phyloP scores from a whole-genome alignment of 1,284 basidiomycete genomes.

The Moesziomyces sp. region DNA sequence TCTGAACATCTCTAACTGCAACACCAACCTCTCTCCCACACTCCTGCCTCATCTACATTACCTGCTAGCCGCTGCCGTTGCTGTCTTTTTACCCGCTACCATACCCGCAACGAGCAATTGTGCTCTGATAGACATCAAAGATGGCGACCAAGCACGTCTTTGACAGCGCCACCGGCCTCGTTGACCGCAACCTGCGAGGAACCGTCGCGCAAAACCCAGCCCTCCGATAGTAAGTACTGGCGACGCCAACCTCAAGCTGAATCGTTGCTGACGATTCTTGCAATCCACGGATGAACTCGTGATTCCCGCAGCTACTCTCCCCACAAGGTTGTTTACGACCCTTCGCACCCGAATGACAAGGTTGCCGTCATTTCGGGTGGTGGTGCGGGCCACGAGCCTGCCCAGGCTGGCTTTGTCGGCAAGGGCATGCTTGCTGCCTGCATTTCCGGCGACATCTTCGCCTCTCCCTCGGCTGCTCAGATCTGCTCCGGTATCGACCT shows the following conservation, averaged over 20 bases:
- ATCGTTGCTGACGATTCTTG: not conserved
- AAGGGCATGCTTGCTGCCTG: constrained; percentile 69
- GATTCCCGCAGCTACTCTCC: constrained; percentile 46
- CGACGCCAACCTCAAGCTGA: not conserved
- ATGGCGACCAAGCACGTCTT: constrained; percentile 68
- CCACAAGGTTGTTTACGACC: constrained; percentile 66
- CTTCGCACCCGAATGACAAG: constrained; percentile 67
- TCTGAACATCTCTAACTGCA: not conserved
- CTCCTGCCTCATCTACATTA: too few species aligned
- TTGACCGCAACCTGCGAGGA: constrained; percentile 63
- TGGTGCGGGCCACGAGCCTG: constrained; percentile 70
- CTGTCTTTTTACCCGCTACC: not conserved
- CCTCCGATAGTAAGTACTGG: constrained; percentile 56
- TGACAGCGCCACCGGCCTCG: constrained; percentile 61
- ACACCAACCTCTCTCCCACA: not conserved
- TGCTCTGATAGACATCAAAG: constrained; percentile 7
- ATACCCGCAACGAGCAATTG: not conserved
- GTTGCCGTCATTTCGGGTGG: constrained; percentile 70
- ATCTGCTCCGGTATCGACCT: constrained; percentile 70
- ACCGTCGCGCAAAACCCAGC: constrained; percentile 64
- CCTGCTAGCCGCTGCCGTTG: not conserved
- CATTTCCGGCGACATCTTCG: constrained; percentile 72
- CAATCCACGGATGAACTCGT: not conserved
- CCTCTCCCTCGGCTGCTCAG: constrained; percentile 71
- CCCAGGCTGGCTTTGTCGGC: constrained; percentile 68